Conservation (phyloP, 108 stramenopile species). For the Cyclotella cryptica region DNA sequence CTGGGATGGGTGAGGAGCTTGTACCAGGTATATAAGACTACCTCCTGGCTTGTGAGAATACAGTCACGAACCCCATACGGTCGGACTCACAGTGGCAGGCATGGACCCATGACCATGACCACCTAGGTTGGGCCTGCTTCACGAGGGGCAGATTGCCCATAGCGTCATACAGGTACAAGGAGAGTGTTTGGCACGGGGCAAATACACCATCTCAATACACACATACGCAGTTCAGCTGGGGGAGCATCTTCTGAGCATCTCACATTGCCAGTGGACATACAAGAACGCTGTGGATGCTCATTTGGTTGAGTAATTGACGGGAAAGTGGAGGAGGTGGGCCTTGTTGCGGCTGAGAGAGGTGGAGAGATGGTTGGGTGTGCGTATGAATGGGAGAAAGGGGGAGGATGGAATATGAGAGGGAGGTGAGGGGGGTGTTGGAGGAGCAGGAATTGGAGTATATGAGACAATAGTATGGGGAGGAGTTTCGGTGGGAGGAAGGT, state of each 20-base stretch:
- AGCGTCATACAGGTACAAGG: no score
- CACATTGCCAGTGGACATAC: no score
- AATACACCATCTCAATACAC: no score
- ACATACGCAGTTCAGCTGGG: background rate
- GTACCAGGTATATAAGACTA: no score
- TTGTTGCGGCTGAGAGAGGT: constrained; percentile 46
- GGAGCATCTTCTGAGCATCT: constrained; percentile 27
- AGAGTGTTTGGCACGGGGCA: no score
- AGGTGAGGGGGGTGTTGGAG: constrained; percentile 71
- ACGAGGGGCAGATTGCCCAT: no score
- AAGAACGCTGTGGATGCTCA: constrained; percentile 55
- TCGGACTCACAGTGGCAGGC: no score
- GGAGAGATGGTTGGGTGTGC: constrained; percentile 50
- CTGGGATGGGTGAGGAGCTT: no score
- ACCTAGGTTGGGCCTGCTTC: no score
- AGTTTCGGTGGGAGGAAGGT: constrained; percentile 44
- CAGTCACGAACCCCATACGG: no score
- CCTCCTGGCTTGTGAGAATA: no score
- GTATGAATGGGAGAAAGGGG: constrained; percentile 29
- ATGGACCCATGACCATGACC: no score
- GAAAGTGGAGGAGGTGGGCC: constrained; percentile 51
- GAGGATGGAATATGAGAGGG: constrained; percentile 45
- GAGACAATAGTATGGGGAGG: constrained; percentile 58
- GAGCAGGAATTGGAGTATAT: constrained; percentile 77
- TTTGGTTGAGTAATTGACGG: constrained; percentile 62